These are phyloP conservation scores for Euryodendron excelsum DNA, from an alignment of 148 eudicot genomes.

Conservation along the genomic window DNA sequence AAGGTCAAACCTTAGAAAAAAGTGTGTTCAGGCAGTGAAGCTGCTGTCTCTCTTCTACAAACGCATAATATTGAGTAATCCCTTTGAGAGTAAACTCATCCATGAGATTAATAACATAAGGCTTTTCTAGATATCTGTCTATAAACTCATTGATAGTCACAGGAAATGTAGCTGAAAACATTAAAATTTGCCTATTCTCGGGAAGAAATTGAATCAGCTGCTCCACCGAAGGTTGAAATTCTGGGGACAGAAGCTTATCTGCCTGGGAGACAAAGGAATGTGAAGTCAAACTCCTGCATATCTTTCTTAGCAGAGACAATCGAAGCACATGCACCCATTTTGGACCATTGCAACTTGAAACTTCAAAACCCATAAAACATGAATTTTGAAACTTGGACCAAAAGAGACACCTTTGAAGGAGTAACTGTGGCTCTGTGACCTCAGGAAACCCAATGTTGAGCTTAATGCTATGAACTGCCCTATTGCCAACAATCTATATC, in stretches of 20 bases:
- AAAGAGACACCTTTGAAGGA: no score
- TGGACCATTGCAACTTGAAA: no score
- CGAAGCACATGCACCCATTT: no score
- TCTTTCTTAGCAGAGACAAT: no score
- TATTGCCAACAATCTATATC: no score
- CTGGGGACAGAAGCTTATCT: constrained; percentile 86
- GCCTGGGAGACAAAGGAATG: constrained; percentile 48
- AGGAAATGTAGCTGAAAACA: constrained; percentile 91
- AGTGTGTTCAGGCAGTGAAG: constrained; percentile 80
- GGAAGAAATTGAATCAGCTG: constrained; percentile 68
- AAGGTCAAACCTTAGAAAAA: constrained; percentile 70
- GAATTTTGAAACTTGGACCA: no score
- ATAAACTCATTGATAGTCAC: constrained; percentile 82
- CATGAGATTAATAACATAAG: constrained; percentile 80
- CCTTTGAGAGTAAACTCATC: constrained; percentile 87
- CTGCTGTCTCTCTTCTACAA: constrained; percentile 89
- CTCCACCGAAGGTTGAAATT: constrained; percentile 77
- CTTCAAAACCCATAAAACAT: no score
- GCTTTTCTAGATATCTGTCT: constrained; percentile 63
- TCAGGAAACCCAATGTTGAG: no score
- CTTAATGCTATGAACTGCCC: no score
- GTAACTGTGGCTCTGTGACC: no score
- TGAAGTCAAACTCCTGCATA: no score
- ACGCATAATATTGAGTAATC: constrained; percentile 74
- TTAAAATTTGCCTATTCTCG: constrained; percentile 63